A percentile compares a stretch with the other conserved stretches of the same genome.
phyloP scores from a whole-genome alignment of 106 monocot species.

The Amphibolis antarctica region DNA sequence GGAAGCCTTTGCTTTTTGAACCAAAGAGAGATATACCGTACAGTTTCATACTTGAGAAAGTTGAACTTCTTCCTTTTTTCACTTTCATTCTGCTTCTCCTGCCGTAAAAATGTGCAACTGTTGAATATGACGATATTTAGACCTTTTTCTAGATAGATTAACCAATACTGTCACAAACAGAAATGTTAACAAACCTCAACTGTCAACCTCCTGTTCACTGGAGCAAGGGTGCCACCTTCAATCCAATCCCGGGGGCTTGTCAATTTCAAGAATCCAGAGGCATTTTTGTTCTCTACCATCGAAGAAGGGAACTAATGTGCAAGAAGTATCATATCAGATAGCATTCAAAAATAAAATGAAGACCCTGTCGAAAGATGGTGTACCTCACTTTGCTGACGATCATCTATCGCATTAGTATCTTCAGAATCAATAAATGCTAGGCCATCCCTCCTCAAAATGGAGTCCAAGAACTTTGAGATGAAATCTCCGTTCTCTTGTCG shows the following conservation, averaged over 20 bases:
- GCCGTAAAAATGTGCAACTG: conserved; percentile 18
- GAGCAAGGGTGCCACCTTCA: conserved; percentile 43
- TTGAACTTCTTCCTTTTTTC: conserved; percentile 72
- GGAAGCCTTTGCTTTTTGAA: conserved; percentile 2
- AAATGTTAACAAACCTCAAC: conserved; percentile 32
- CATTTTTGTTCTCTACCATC: conserved; percentile 27
- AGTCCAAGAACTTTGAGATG: conserved; percentile 55
- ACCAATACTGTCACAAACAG: not conserved
- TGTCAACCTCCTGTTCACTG: conserved; percentile 47
- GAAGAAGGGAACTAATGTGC: not conserved
- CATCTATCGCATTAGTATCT: conserved; percentile 12
- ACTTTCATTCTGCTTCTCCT: conserved; percentile 63
- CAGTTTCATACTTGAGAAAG: conserved; percentile 73
- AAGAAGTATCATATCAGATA: not conserved
- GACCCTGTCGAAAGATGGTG: not conserved
- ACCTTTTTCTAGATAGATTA: not conserved
- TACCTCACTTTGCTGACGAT: conserved; percentile 15
- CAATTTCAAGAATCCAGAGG: conserved; percentile 55
- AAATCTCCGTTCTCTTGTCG: conserved; percentile 61
- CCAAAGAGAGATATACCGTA: conserved; percentile 21
- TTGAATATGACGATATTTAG: not conserved
- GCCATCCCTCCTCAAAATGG: conserved; percentile 37
- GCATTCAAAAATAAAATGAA: not conserved
- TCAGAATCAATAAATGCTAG: conserved; percentile 20
- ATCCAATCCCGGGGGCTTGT: conserved; percentile 51